Conservation (phyloP, 768 basidiomycete genomes). For the Postia placenta region DNA sequence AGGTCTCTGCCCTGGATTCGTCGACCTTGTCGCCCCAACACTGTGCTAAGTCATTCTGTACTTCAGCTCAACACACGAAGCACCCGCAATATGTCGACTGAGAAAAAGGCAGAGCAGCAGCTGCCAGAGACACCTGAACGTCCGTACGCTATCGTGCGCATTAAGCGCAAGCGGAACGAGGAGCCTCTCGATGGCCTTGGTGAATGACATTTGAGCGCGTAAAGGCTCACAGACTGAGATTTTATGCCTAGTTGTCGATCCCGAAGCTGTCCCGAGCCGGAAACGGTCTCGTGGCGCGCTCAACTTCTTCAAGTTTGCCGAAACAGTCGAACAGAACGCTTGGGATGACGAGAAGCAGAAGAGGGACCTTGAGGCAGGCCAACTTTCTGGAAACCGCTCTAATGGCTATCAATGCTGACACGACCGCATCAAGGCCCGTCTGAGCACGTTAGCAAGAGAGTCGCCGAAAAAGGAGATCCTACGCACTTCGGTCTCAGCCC, state of each 20-base stretch:
- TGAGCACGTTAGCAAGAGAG: constrained; percentile 15
- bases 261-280: constrained; percentile 30
- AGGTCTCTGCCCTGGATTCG: no score
- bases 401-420: no score
- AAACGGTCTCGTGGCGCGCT: constrained; percentile 53
- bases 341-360: constrained; percentile 59
- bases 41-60: no score
- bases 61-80: no score
- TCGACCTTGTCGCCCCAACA: no score
- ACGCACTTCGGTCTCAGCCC: neutral
- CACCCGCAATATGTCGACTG: no score
- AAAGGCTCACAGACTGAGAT: constrained; percentile 12
- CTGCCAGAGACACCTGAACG: constrained; percentile 19
- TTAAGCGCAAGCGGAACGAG: constrained; percentile 78
- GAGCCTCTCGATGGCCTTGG: constrained; percentile 80
- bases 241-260: constrained; percentile 11
- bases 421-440: constrained; percentile 1
- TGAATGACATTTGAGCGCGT: constrained; percentile 26
- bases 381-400: neutral
- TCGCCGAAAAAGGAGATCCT: constrained; percentile 7
- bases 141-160: constrained; percentile 67
- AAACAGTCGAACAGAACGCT: constrained; percentile 63
- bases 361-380: constrained; percentile 55
- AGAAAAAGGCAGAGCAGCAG: neutral
- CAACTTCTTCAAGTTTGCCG: constrained; percentile 75